A percentile compares a stretch with the other conserved stretches of the same genome.
phyloP scores from a whole-genome alignment of 2,329 filamentous ascomycete genomes.

The Ophiostoma ips region DNA sequence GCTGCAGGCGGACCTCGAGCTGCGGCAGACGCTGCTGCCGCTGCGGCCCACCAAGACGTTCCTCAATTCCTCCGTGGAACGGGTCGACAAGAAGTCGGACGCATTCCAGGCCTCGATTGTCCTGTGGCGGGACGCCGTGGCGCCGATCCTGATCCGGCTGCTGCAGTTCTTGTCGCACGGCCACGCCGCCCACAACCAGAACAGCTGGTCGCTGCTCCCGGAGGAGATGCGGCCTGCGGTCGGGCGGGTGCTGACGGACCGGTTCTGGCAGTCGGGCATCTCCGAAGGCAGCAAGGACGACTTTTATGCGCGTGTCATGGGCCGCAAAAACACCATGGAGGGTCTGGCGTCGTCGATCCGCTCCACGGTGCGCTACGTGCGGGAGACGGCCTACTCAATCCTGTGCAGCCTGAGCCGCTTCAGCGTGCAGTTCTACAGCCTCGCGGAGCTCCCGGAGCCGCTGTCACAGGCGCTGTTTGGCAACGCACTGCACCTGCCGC shows the following conservation, averaged over 20 bases:
- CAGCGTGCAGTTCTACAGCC: constrained; percentile 81
- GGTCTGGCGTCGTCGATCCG: constrained; percentile 88
- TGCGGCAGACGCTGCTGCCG: constrained; percentile 62
- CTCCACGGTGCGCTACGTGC: constrained; percentile 74
- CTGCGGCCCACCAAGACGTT: constrained; percentile 82
- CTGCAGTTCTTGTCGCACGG: constrained; percentile 79
- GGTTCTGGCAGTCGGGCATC: constrained; percentile 97
- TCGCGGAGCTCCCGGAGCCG: constrained; percentile 66
- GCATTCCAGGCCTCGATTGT: constrained; percentile 62
- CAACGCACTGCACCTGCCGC: constrained; percentile 69
- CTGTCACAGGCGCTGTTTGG: constrained; percentile 74
- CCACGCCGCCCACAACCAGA: constrained; percentile 77
- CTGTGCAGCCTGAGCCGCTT: constrained; percentile 86
- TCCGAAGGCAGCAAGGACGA: constrained; percentile 92
- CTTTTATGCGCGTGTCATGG: constrained; percentile 82
- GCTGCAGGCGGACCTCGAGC: constrained; percentile 65
- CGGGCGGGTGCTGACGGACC: constrained; percentile 72
- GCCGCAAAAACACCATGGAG: constrained; percentile 79
- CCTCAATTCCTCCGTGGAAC: constrained; percentile 83
- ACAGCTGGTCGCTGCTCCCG: constrained; percentile 69
- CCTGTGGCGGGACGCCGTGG: constrained; percentile 77
- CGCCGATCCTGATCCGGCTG: constrained; percentile 70
- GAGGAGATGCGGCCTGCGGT: constrained; percentile 65
- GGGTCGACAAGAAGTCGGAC: constrained; percentile 58
- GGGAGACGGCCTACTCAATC: constrained; percentile 88